Evolutionary conservation across 1,284 basidiomycete genomes (phyloP), one percentile per base, ranked within the genome.

Genomic region (Naganishia sp.): DNA sequence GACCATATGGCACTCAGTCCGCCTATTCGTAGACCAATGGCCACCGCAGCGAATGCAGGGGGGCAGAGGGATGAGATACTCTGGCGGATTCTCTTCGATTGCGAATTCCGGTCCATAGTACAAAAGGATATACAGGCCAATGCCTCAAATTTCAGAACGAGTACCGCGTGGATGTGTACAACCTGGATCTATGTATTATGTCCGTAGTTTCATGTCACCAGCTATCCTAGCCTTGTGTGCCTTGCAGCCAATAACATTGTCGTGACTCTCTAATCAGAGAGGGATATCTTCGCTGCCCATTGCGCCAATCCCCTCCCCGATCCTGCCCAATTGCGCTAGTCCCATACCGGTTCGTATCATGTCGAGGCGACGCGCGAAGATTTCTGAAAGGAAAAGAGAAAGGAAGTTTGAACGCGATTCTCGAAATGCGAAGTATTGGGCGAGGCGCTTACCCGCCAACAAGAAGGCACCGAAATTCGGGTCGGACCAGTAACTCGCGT

Each of bases 401-500:
- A 10, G 31, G 43, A 6, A 65, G 33, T 16, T 4, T 44, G 6
- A 39, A 33, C 6, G 4, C 49, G 50, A 28, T 53, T 46, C 6
- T 42, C 43, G 16, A 25, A 3, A 45, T 36, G 13, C 49, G 7
- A 21, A 16, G 7, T 1, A 23, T 33, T 39, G 6, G 10, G 49
- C 33, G 16, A 7, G 18, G 10, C 7, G 59, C 67, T n/a, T 36
- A 65, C 67, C 67, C 13, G 68, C 68, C 18, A 69, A 31, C 23
- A 81, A 63, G 68, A 80, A 81, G 2, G 79, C 77, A 2, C 76
- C 76, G 60, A 81, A 81, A 25, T 73, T 74, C 6, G 72, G 63
- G 61, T 76, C 75, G 0, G 71, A 72, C 79, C 80, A 81, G 66
- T 81, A 81, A 25, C 71, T 73, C 18, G 75, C 73, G 63, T 80